Evolutionary conservation across 768 basidiomycete species (phyloP), one percentile per base, ranked within the genome.

Genomic region (Podaxis rugospora): DNA sequence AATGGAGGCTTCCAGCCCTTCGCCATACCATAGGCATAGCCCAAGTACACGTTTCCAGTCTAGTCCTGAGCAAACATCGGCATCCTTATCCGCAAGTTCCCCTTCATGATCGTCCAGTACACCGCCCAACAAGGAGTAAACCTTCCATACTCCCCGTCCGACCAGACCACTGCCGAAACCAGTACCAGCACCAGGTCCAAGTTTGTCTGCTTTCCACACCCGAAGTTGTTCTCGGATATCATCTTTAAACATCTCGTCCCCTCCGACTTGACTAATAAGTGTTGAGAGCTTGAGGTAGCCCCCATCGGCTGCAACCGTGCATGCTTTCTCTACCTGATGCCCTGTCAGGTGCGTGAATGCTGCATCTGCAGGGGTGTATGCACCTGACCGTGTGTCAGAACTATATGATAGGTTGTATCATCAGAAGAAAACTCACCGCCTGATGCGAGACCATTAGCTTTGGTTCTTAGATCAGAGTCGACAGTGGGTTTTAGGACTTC

Each of bases 1-100:
- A 61, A 94, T 83, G 3, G 91, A 77, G 2, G 88, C 81, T 62
- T 90, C 83, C 65, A 93, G 78, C 2, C 85, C 80, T 46, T 87
- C 81, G 0, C 86, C 86, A 70, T 88, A 98, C 97, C 97, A 99
- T 35, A 98, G 75, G 63, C 88, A 88, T 47, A 98, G 75, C 2
- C 93, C 97, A 69, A 98, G 92, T 0, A 88, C 88, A 18, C 94
- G 85, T 71, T 94, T 95, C 97, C 97, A 99, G 70, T 97, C 95
- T 56, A 98, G 73, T 0, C 85, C 90, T 55, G 86, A 76, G 16
- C 85, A 78, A 4, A 97, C 77, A 58, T 84, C 68, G 25, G 71
- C 73, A 14, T 64, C 70, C 5, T 67, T 64, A n/a, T 82, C 62
- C 74, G 78, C 53, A 78, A 81, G 32, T 81, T 68, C 85, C 47